A percentile compares a stretch with the other conserved stretches of the same genome.
Evolutionary conservation across 305 asterid species (phyloP).

Genomic region (Fraxinus dipetala): DNA sequence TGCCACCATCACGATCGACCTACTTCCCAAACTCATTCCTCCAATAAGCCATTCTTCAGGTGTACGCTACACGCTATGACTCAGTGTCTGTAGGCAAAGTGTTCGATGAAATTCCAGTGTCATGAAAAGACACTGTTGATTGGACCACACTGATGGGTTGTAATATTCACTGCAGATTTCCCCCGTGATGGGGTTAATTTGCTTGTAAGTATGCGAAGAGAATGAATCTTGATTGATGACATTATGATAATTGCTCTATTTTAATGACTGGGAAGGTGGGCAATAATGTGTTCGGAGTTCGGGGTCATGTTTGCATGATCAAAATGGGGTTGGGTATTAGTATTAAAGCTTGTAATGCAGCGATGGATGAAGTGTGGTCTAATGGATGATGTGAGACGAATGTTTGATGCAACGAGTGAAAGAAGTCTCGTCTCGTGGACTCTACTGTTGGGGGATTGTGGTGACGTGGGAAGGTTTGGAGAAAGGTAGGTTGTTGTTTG

Average conservation of each 20-base stretch:
- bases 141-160: constrained; percentile 72
- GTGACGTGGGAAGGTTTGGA: constrained; percentile 54
- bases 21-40: constrained; percentile 47
- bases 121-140: constrained; percentile 58
- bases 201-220: constrained; percentile 48
- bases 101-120: constrained; percentile 59
- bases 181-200: constrained; percentile 37
- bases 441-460: constrained; percentile 56
- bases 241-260: constrained; percentile 44
- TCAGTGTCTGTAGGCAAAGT: constrained; percentile 42
- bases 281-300: constrained; percentile 43
- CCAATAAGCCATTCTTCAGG: constrained; percentile 46
- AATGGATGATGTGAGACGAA: constrained; percentile 32
- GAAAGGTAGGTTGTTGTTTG: constrained; percentile 50
- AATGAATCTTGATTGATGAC: constrained; percentile 40
- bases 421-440: constrained; percentile 77
- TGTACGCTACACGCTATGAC: constrained; percentile 57
- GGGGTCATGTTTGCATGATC: constrained; percentile 46
- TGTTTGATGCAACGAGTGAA: constrained; percentile 51
- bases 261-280: constrained; percentile 52
- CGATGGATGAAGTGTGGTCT: constrained; percentile 65
- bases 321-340: constrained; percentile 49
- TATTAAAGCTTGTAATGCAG: constrained; percentile 56
- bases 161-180: constrained; percentile 38
- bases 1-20: constrained; percentile 48